These are phyloP conservation scores for Waltiozyma sp. DNA, from an alignment of 1,139 yeast species.

Conservation along the genomic window DNA sequence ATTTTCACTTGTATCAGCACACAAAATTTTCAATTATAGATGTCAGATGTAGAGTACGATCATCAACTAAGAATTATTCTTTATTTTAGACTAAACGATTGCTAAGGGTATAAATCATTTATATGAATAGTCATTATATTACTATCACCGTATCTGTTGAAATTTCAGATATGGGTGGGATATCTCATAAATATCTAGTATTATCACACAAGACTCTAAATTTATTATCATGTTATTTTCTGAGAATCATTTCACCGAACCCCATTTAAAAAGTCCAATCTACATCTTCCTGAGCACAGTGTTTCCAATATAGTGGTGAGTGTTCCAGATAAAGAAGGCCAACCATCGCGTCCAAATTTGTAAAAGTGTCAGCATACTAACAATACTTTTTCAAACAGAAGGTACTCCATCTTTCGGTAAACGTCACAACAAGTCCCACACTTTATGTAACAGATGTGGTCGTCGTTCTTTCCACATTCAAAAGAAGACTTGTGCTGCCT, in stretches of 20 bases:
- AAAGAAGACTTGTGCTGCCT: slow-evolving; percentile 97
- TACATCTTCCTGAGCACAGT: no score
- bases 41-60: no score
- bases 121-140: no score
- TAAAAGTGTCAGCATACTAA: slow-evolving; percentile 13
- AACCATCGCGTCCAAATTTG: background rate
- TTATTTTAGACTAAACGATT: background rate
- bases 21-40: no score
- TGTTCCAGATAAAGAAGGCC: background rate
- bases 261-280: no score
- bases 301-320: no score
- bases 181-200: no score
- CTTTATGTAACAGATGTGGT: slow-evolving; percentile 99
- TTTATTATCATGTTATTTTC: no score
- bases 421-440: slow-evolving; percentile 99
- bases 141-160: no score
- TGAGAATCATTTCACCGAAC: no score
- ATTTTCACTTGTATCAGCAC: background rate
- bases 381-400: slow-evolving; percentile 40
- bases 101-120: background rate
- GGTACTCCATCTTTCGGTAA: slow-evolving; percentile 99
- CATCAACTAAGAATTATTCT: background rate
- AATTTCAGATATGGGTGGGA: no score
- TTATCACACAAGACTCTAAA: no score
- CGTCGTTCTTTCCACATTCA: slow-evolving; percentile 98